These are phyloP conservation scores for Exsudoporus floridanus DNA, from an alignment of 1,284 basidiomycete species.

Conservation along the genomic window DNA sequence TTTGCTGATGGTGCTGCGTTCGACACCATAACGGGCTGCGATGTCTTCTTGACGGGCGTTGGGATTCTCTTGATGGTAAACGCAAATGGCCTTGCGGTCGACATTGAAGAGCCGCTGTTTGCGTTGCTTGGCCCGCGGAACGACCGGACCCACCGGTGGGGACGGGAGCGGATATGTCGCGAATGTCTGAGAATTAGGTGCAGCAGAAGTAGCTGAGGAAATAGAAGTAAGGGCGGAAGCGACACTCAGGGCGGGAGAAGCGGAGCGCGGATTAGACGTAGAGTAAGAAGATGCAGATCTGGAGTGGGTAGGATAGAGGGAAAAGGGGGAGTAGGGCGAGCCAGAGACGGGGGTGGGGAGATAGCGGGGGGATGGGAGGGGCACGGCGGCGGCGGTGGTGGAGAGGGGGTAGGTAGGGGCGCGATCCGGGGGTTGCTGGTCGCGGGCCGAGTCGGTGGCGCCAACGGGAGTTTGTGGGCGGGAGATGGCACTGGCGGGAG, in stretches of 20 bases:
- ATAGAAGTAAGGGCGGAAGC: slow-evolving; percentile 52
- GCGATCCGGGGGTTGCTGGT: slow-evolving; percentile 30
- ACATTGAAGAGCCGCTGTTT: slow-evolving; percentile 73
- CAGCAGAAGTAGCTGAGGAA: slow-evolving; percentile 41
- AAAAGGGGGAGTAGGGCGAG: slow-evolving; percentile 34
- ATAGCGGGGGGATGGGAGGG: slow-evolving; percentile 34
- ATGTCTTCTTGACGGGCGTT: slow-evolving; percentile 79
- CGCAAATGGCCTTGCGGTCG: slow-evolving; percentile 78
- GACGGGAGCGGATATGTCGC: slow-evolving; percentile 32
- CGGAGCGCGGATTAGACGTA: slow-evolving; percentile 49
- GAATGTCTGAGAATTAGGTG: slow-evolving; percentile 37
- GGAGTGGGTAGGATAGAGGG: slow-evolving; percentile 41
- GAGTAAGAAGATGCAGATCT: slow-evolving; percentile 47
- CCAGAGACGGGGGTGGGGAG: slow-evolving; percentile 35
- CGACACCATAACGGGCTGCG: slow-evolving; percentile 72
- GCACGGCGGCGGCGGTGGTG: slow-evolving; percentile 14
- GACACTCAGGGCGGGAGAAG: slow-evolving; percentile 61
- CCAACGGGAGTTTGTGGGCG: slow-evolving; percentile 46
- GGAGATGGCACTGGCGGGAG: slow-evolving; percentile 35
- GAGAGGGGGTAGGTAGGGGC: slow-evolving; percentile 17
- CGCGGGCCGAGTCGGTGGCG: slow-evolving; percentile 32
- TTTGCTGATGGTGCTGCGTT: slow-evolving; percentile 92
- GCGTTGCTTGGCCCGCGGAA: slow-evolving; percentile 51
- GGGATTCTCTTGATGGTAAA: slow-evolving; percentile 62
- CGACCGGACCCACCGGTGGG: slow-evolving; percentile 28